Base-by-base conservation (phyloP, 176 grass and related monocot species). In the Saccharum spontaneum region DNA sequence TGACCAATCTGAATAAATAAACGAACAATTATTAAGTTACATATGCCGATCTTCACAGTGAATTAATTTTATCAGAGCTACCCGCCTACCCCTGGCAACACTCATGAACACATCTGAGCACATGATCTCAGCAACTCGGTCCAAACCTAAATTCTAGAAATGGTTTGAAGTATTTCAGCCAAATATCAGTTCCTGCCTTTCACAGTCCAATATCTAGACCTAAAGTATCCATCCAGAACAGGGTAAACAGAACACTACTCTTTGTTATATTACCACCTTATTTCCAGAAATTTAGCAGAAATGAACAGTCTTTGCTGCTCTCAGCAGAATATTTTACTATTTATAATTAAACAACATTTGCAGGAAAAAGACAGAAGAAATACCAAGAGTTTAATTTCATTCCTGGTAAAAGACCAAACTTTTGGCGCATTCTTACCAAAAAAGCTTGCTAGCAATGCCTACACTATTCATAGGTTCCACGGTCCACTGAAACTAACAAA, bases 1-100 rank as follows among this genome's bases (percentile, higher is more conserved):
- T 99, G 97, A 31, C 97, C 97, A 86, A 99, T 99, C 97, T 99
- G 90, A 69, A 81, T 84, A 83, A 75, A 89, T 72, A 91, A 79
- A 62, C 45, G 18, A 84, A 73, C 30, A 82, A 20, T 41, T 12
- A 45, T 48, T 80, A 38, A 82, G 12, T 17, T 71, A 40, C 11
- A 12, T 7, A 39, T 41, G 13, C 18, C 4, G 28, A 16, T 8
- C 33, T 70, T 70, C 67, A 82, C 0, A 3, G 67, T 43, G 34
- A 77, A 0, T 26, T 23, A 61, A n/a, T 40, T 61, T 6, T 10
- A 38, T 54, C 8, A 69, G 20, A 34, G 30, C 3, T 26, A 10
- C n/a, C n/a, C n/a, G n/a, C n/a, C n/a, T n/a, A n/a, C 11, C 43
- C 30, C 22, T 23, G 15, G 63, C 3, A 37, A 10, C 78, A 68